Conservation (phyloP, 129 eudicot species). For the Centrapalus pauciflorus region DNA sequence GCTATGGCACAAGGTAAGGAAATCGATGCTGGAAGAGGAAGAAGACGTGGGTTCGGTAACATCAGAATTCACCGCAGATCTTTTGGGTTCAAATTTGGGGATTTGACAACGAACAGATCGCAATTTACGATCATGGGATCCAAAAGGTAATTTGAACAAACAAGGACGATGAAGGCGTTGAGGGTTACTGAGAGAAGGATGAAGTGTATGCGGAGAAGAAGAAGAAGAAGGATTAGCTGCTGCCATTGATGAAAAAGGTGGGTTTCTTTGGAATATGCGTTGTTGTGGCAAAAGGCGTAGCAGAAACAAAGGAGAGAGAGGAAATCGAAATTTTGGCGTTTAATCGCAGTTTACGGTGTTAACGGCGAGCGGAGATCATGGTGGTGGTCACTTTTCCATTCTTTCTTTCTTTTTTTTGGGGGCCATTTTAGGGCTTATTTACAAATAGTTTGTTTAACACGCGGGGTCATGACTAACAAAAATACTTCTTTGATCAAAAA, state of each 20-base stretch:
- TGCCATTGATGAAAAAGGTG: conserved; percentile 43
- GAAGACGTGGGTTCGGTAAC: conserved; percentile 28
- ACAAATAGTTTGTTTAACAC: too few species aligned
- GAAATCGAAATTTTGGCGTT: conserved; percentile 7
- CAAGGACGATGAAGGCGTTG: conserved; percentile 27
- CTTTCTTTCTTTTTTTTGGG: background rate
- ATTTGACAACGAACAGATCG: conserved; percentile 39
- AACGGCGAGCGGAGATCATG: background rate
- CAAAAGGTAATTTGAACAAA: conserved; percentile 35
- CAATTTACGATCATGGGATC: conserved; percentile 34
- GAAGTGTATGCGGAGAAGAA: conserved; percentile 27
- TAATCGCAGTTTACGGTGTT: background rate
- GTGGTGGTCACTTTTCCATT: background rate
- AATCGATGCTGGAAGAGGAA: conserved; percentile 61
- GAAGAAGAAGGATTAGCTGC: conserved; percentile 29
- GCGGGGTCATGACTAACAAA: too few species aligned
- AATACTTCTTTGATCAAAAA: too few species aligned
- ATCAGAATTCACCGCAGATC: conserved; percentile 17
- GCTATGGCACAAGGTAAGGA: conserved; percentile 78
- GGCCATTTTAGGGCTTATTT: background rate
- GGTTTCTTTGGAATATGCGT: conserved; percentile 1
- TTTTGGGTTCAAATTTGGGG: conserved; percentile 39
- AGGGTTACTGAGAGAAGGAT: background rate
- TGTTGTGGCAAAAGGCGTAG: conserved; percentile 8
- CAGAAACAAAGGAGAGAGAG: conserved; percentile 9